Evolutionary conservation across 2,329 filamentous ascomycete species (phyloP).

Genomic region (Aspergillus sp.): DNA sequence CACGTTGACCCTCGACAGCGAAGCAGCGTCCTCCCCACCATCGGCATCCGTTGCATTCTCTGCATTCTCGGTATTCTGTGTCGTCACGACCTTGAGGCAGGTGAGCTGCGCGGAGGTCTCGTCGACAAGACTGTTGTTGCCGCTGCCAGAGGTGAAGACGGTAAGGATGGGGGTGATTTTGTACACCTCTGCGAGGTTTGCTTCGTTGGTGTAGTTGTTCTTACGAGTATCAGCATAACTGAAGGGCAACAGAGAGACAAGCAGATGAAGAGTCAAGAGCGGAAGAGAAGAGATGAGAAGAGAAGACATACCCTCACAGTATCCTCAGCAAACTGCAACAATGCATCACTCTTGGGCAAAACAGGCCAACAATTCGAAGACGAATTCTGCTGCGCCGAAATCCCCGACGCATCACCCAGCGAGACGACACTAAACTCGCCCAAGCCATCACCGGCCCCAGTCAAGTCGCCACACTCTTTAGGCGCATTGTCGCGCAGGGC

Average conservation of each 20-base stretch:
- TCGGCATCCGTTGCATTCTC: conserved; percentile 2
- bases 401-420: conserved; percentile 1
- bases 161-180: conserved; percentile 24
- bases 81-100: conserved; percentile 23
- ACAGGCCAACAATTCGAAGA: conserved; percentile 22
- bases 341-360: conserved; percentile 16
- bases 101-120: conserved; percentile 22
- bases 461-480: conserved; percentile 12
- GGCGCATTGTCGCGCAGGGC: conserved; percentile 2
- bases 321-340: conserved; percentile 11
- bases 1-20: neutral
- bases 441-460: conserved; percentile 5
- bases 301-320: conserved; percentile 3
- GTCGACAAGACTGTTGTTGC: conserved; percentile 16
- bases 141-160: conserved; percentile 13
- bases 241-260: no score
- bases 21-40: neutral
- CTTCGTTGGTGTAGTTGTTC: conserved; percentile 11
- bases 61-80: neutral
- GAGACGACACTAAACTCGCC: conserved; percentile 18
- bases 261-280: no score
- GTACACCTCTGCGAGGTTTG: conserved; percentile 15
- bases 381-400: conserved; percentile 3
- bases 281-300: neutral
- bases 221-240: conserved; percentile 1